Evolutionary conservation across 73 alveolate genomes (phyloP), one percentile per base, ranked within the genome.

Genomic region (Blepharisma japonicum): DNA sequence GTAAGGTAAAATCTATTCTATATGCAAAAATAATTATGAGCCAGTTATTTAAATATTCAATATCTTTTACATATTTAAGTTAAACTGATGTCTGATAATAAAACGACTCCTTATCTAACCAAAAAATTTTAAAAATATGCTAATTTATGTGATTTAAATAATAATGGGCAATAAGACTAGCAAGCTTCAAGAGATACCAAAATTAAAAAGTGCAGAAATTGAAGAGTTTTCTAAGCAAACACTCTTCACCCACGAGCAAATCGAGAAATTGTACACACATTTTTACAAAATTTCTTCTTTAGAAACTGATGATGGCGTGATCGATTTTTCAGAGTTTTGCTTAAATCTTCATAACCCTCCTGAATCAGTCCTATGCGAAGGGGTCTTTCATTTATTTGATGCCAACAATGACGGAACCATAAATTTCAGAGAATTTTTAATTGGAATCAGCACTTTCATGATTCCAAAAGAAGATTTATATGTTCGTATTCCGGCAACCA

Each of bases 401-500:
- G 53, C 21, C n/a, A 61, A 61, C 21, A 11, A 11, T 61, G 77
- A 61, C 21, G 77, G 77, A 27, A 21, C 21, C 53, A 61, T 61
- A 11, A 61, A 61, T 4, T 61, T 61, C 53, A 61, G 77, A 61
- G 77, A 61, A 27, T 61, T 61, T 21, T 21, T 61, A n/a, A 61
- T 27, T 11, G 77, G 77, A 61, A 61, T 61, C 77, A 61, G 50
- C 77, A 27, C 77, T 61, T 38, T 61, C 21, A 61, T 53, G 68
- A 32, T 32, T 3, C 42, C 42, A 32, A 32, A 32, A 32, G 42
- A 32, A 32, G 42, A 32, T 32, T 32, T 32, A 32, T 32, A 32
- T 32, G 3, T 32, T 32, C 42, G 42, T 32, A 32, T 32, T 3
- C 42, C 42, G 42, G 42, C 42, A 32, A 32, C 42, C 42, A 32